Evolutionary conservation across 192 early-diverging fungal genomes (phyloP).

Genomic region (Coemansia sp.): DNA sequence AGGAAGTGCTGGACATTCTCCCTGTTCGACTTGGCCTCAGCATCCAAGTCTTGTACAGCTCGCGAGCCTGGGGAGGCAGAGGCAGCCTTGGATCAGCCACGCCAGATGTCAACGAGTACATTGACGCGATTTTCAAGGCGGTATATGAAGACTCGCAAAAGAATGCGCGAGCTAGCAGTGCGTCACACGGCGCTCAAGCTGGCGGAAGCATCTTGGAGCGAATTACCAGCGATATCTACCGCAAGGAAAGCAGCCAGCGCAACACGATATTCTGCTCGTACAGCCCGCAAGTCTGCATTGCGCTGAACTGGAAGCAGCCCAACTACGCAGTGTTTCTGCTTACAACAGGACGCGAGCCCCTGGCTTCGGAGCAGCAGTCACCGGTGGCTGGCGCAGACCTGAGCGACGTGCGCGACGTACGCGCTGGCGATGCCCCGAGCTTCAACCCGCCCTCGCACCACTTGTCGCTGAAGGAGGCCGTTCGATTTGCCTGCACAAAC

Average conservation of each 20-base stretch:
- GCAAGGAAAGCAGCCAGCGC: slow-evolving; percentile 41
- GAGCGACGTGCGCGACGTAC: slow-evolving; percentile 18
- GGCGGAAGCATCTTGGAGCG: slow-evolving; percentile 15
- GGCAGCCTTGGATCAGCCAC: slow-evolving; percentile 46
- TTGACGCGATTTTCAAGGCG: slow-evolving; percentile 86
- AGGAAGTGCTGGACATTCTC: slow-evolving; percentile 57
- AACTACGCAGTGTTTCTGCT: slow-evolving; percentile 97
- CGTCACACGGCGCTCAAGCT: background rate
- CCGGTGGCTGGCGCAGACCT: slow-evolving; percentile 50
- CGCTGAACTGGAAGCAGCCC: slow-evolving; percentile 99
- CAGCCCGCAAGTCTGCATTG: slow-evolving; percentile 89
- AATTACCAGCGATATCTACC: slow-evolving; percentile 15
- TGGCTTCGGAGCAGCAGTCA: slow-evolving; percentile 7
- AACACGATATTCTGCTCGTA: slow-evolving; percentile 88
- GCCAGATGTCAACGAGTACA: slow-evolving; percentile 78
- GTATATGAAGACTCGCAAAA: slow-evolving; percentile 77
- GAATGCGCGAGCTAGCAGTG: slow-evolving; percentile 9
- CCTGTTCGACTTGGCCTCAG: slow-evolving; percentile 76
- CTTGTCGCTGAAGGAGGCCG: slow-evolving; percentile 86
- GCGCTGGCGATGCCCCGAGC: slow-evolving; percentile 33
- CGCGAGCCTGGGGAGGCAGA: slow-evolving; percentile 64
- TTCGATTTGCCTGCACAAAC: slow-evolving; percentile 89
- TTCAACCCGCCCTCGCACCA: slow-evolving; percentile 28
- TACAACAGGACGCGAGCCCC: slow-evolving; percentile 69
- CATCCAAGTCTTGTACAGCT: slow-evolving; percentile 90